Evolutionary conservation across 1,139 yeast species (phyloP).

Genomic region (Pneumocystis oryctolagi): DNA sequence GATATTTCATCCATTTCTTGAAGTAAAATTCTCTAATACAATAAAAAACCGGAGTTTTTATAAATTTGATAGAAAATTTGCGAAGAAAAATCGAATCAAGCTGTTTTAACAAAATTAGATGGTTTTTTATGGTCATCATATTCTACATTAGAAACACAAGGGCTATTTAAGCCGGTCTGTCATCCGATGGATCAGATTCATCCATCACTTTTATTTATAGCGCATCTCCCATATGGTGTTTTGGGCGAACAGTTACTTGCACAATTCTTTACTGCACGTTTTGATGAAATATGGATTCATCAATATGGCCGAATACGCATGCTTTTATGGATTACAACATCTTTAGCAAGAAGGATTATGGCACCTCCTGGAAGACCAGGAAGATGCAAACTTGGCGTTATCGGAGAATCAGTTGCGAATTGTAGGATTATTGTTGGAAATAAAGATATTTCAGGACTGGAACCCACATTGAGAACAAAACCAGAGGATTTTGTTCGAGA

Average conservation of each 20-base stretch:
- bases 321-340: background rate
- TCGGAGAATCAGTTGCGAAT: background rate
- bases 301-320: background rate
- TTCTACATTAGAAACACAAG: background rate
- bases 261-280: background rate
- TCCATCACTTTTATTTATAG: background rate
- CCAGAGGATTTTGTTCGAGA: background rate
- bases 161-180: background rate
- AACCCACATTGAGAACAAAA: background rate
- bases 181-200: background rate
- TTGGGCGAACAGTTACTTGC: background rate
- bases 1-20: constrained; percentile 18
- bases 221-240: background rate
- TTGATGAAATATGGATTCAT: background rate
- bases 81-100: background rate
- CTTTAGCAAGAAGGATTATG: background rate
- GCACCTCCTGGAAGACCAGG: background rate
- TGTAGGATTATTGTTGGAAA: background rate
- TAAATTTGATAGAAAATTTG: background rate
- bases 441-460: background rate
- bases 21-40: background rate
- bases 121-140: background rate
- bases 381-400: background rate
- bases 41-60: background rate
- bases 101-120: background rate